Conservation (phyloP, 352 stramenopile genomes). For the Pythium aquatile region DNA sequence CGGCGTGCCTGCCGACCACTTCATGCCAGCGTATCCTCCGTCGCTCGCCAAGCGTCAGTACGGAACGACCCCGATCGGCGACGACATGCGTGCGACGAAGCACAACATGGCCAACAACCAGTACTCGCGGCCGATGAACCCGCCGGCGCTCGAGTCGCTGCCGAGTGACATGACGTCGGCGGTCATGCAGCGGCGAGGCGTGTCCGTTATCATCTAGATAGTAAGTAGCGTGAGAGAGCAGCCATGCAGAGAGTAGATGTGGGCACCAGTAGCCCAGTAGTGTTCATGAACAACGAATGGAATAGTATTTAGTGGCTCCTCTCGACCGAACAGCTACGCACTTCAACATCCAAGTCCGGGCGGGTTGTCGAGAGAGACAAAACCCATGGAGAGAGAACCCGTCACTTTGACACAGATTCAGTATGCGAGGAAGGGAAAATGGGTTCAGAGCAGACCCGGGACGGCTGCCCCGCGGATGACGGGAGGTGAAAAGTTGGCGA, state of each 20-base stretch:
- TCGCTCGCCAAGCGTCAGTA: conserved; percentile 4
- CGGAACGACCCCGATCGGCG: neutral
- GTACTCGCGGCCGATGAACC: neutral
- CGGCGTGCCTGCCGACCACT: conserved; percentile 12
- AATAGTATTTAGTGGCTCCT: neutral
- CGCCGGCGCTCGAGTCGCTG: conserved; percentile 1
- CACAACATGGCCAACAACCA: conserved; percentile 1
- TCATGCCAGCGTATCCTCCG: conserved; percentile 5
- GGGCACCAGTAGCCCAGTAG: neutral
- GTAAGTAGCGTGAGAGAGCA: too few relatives aligned
- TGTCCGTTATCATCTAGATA: conserved; percentile 11
- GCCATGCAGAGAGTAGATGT: neutral
- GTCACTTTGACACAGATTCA: neutral
- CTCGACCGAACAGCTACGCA: neutral
- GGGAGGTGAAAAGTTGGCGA: neutral
- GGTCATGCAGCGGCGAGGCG: conserved; percentile 14
- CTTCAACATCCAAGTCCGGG: neutral
- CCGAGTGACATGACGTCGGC: conserved; percentile 9
- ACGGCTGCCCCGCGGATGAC: neutral
- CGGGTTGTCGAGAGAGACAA: too few relatives aligned
- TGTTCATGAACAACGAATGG: neutral
- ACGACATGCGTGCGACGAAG: conserved; percentile 4
- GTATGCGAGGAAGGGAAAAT: too few relatives aligned
- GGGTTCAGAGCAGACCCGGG: too few relatives aligned
- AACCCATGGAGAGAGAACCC: neutral